A percentile compares a stretch with the other conserved stretches of the same genome.
Conservation (phyloP, 805 yeast genomes). For the Nakazawaea anatomiae region DNA sequence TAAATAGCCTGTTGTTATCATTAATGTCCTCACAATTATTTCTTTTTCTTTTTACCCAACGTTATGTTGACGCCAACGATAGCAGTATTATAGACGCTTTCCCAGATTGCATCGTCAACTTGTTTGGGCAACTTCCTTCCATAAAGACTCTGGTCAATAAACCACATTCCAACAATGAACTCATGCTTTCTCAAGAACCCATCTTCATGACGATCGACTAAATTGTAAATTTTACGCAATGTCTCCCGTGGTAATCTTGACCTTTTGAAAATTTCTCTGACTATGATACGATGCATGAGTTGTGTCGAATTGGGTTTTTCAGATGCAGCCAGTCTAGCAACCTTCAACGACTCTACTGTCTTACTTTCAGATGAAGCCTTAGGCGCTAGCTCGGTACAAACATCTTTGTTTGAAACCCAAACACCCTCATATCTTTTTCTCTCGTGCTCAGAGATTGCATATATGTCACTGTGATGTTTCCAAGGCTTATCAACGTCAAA, state of each 20-base stretch:
- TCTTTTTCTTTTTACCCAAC: slow-evolving; percentile 26
- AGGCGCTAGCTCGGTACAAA: slow-evolving; percentile 35
- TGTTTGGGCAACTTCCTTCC: slow-evolving; percentile 82
- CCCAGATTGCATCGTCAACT: slow-evolving; percentile 72
- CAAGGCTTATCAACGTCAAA: slow-evolving; percentile 92
- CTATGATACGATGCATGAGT: slow-evolving; percentile 55
- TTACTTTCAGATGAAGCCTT: background rate
- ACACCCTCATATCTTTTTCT: slow-evolving; percentile 87
- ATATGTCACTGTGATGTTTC: slow-evolving; percentile 72
- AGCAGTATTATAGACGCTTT: slow-evolving; percentile 56
- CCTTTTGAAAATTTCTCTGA: slow-evolving; percentile 73
- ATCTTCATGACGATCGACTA: slow-evolving; percentile 73
- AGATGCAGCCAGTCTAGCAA: slow-evolving; percentile 11
- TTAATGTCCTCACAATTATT: background rate
- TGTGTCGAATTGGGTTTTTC: slow-evolving; percentile 3
- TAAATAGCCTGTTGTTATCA: background rate
- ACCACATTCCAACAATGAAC: slow-evolving; percentile 96
- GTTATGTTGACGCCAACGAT: slow-evolving; percentile 14
- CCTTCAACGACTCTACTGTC: slow-evolving; percentile 19
- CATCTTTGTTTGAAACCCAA: slow-evolving; percentile 85
- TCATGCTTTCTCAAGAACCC: slow-evolving; percentile 76
- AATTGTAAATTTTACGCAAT: slow-evolving; percentile 62
- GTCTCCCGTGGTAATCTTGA: slow-evolving; percentile 64
- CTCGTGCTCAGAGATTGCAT: slow-evolving; percentile 50
- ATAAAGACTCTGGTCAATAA: slow-evolving; percentile 91